These are phyloP conservation scores for Pichia kudriavzevii DNA, from an alignment of 1,139 yeast species.

Conservation along the genomic window DNA sequence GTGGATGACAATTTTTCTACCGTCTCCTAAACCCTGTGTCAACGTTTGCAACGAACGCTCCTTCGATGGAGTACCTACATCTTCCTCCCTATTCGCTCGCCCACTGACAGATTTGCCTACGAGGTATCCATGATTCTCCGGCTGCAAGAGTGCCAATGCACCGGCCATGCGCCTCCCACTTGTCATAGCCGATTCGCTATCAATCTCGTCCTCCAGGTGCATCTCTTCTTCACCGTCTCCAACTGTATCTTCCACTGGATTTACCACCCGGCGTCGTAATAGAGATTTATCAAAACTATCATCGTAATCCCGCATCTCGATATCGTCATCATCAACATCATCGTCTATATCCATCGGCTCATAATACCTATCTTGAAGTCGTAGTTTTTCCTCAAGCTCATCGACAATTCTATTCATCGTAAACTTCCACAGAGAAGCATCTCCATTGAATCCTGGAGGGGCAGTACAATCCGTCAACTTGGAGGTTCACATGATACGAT, in stretches of 20 bases:
- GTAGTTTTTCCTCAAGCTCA: too few relatives aligned
- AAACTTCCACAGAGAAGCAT: too few relatives aligned
- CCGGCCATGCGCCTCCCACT: too few relatives aligned
- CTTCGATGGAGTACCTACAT: background rate
- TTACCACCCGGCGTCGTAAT: too few relatives aligned
- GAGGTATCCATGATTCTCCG: constrained; percentile 13
- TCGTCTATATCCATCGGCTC: constrained; percentile 3
- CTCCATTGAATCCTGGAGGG: too few relatives aligned
- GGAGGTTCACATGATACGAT: too few relatives aligned
- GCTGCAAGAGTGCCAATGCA: too few relatives aligned
- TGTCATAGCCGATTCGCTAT: background rate
- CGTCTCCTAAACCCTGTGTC: background rate
- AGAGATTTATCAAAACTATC: too few relatives aligned
- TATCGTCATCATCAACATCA: constrained; percentile 8
- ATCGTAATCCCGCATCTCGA: background rate
- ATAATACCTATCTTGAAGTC: too few relatives aligned
- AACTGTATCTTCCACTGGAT: background rate
- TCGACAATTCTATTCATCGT: too few relatives aligned
- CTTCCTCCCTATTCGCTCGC: background rate
- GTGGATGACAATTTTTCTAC: constrained; percentile 6
- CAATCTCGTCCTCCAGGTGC: background rate
- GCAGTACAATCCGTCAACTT: too few relatives aligned
- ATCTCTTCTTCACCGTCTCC: background rate
- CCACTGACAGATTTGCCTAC: background rate
- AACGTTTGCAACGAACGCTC: background rate